These are phyloP conservation scores for Coemansia sp. DNA, from an alignment of 192 early-diverging fungal species.

Conservation along the genomic window DNA sequence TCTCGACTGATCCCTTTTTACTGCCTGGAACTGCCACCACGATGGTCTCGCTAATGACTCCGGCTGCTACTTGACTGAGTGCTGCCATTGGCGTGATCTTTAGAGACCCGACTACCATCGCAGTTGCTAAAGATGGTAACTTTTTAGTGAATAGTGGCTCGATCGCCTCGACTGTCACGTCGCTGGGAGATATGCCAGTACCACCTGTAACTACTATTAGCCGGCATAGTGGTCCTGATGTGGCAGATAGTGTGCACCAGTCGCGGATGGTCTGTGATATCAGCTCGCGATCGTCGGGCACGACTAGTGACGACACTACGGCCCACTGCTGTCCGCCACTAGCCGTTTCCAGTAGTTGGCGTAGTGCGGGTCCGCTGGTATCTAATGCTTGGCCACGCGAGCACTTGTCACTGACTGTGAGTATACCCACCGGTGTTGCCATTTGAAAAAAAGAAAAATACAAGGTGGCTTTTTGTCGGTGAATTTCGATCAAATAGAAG, in stretches of 20 bases:
- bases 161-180: conserved; percentile 89
- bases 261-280: conserved; percentile 59
- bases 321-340: conserved; percentile 26
- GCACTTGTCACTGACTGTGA: conserved; percentile 71
- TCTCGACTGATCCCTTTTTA: conserved; percentile 84
- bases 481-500: neutral
- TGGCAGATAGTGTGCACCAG: conserved; percentile 51
- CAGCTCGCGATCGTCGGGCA: conserved; percentile 61
- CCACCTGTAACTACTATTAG: conserved; percentile 89
- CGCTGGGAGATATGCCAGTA: conserved; percentile 88
- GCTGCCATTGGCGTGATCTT: conserved; percentile 89
- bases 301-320: conserved; percentile 39
- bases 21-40: conserved; percentile 92
- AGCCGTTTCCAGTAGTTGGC: conserved; percentile 17
- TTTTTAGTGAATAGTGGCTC: conserved; percentile 68
- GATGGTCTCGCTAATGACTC: conserved; percentile 64
- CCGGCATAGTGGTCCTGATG: conserved; percentile 49
- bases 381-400: conserved; percentile 59
- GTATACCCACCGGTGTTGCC: conserved; percentile 38
- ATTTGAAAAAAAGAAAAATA: neutral
- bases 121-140: conserved; percentile 76
- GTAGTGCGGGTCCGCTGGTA: conserved; percentile 68
- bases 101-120: conserved; percentile 79
- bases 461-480: neutral
- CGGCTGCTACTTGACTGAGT: conserved; percentile 78